phyloP scores from a whole-genome alignment of 1,284 basidiomycete species.

The Grifola frondosa region DNA sequence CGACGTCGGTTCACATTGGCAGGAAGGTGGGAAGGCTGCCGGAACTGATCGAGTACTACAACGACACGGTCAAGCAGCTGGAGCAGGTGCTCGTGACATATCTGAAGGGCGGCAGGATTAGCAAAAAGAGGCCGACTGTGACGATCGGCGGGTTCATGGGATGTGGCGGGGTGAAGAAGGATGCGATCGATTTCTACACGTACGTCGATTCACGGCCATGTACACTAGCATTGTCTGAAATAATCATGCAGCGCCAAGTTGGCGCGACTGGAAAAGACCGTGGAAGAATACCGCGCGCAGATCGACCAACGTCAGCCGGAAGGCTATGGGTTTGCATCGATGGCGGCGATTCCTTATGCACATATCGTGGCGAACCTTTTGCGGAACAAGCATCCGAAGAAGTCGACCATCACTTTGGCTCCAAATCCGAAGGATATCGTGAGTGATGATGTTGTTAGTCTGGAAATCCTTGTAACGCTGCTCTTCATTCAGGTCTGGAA shows the following conservation, averaged over 20 bases:
- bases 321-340: conserved; percentile 91
- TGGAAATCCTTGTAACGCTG: too few relatives aligned
- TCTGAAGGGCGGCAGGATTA: conserved; percentile 75
- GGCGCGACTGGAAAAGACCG: conserved; percentile 73
- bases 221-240: conserved; percentile 3
- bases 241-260: conserved; percentile 56
- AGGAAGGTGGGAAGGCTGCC: conserved; percentile 74
- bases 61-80: conserved; percentile 81
- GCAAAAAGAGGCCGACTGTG: conserved; percentile 73
- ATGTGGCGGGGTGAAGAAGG: conserved; percentile 71
- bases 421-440: conserved; percentile 88
- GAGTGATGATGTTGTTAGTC: too few relatives aligned
- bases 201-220: conserved; percentile 34
- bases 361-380: conserved; percentile 80
- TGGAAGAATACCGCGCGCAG: conserved; percentile 75
- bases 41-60: conserved; percentile 82
- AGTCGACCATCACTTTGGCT: conserved; percentile 68
- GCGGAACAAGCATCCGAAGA: conserved; percentile 67
- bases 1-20: conserved; percentile 82
- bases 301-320: conserved; percentile 80
- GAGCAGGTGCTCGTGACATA: conserved; percentile 84
- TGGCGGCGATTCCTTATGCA: conserved; percentile 90
- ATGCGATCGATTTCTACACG: conserved; percentile 86
- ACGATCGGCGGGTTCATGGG: conserved; percentile 72
- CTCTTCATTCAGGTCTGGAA: conserved; percentile 69